Conservation (phyloP, 2,329 filamentous ascomycete species). For the Juglanconis oblonga region DNA sequence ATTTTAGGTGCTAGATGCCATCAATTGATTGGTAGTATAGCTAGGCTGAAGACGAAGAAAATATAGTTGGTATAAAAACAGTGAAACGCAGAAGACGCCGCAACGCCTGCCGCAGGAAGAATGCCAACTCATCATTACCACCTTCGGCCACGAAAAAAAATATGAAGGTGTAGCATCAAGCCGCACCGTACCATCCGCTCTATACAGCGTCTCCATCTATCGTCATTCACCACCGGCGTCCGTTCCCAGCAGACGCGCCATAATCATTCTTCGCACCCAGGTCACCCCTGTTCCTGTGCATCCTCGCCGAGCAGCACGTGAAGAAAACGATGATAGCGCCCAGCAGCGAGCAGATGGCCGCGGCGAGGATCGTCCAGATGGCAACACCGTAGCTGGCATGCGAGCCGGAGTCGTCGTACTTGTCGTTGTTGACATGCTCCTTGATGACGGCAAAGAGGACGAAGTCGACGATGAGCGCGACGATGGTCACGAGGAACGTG, state of each 20-base stretch:
- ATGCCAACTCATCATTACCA: not conserved
- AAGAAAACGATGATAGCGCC: conserved; percentile 57
- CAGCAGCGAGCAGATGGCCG: conserved; percentile 52
- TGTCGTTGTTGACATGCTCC: conserved; percentile 53
- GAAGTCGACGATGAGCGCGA: conserved; percentile 55
- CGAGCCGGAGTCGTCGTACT: conserved; percentile 37
- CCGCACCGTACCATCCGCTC: not conserved
- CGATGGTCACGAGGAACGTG: conserved; percentile 46
- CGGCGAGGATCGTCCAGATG: conserved; percentile 58
- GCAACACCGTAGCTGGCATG: conserved; percentile 50
- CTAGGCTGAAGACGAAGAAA: not conserved
- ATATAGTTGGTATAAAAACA: not conserved
- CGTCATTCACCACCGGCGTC: conserved; percentile 21
- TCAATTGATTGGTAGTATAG: not conserved
- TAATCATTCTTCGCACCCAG: conserved; percentile 26
- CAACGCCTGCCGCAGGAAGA: not conserved
- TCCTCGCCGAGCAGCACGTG: conserved; percentile 56
- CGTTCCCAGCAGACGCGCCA: conserved; percentile 5
- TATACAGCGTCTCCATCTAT: conserved; percentile 2
- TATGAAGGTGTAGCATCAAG: not conserved
- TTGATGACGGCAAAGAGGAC: conserved; percentile 53
- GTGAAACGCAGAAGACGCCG: too few species aligned
- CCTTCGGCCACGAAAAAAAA: not conserved
- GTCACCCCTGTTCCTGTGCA: conserved; percentile 35
- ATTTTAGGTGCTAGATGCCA: not conserved